Evolutionary conservation across 2,329 filamentous ascomycete genomes (phyloP).

Genomic region (Hysterium pulicare): DNA sequence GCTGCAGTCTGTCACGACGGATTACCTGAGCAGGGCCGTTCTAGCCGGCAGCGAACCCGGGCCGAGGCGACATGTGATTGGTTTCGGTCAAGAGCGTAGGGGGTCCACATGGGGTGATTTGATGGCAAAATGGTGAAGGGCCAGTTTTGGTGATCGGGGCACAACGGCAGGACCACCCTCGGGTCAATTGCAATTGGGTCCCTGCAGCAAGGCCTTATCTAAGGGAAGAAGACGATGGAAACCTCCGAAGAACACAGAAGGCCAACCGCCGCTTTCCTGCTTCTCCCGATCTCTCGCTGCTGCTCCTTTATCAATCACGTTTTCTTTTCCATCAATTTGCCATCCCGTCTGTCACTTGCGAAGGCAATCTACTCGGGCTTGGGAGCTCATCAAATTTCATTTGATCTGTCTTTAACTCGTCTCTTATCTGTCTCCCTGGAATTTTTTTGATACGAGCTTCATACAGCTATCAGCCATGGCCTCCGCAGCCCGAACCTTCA

Average conservation of each 20-base stretch:
- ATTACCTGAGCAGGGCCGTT: conserved; percentile 2
- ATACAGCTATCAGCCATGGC: conserved; percentile 5
- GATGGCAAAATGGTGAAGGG: not conserved
- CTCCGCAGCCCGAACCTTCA: conserved; percentile 5
- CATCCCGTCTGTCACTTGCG: not conserved
- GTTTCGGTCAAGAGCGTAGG: not conserved
- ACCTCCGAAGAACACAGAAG: not conserved
- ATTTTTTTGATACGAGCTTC: not conserved
- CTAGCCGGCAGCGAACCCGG: not conserved
- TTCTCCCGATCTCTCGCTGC: not conserved
- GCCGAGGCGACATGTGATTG: not conserved
- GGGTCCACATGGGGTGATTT: not conserved
- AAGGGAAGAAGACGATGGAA: not conserved
- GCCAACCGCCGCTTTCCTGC: not conserved
- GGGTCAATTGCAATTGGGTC: not conserved
- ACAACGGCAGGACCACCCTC: no score
- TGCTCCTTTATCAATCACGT: not conserved
- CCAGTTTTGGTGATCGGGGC: not conserved
- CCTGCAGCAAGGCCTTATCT: not conserved
- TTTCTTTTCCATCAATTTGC: not conserved
- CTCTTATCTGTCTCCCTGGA: not conserved
- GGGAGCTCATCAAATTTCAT: not conserved
- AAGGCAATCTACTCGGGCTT: not conserved
- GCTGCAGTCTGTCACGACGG: not conserved
- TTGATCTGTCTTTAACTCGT: not conserved